Conservation (phyloP, 805 yeast genomes). For the Metschnikowia lachancei region DNA sequence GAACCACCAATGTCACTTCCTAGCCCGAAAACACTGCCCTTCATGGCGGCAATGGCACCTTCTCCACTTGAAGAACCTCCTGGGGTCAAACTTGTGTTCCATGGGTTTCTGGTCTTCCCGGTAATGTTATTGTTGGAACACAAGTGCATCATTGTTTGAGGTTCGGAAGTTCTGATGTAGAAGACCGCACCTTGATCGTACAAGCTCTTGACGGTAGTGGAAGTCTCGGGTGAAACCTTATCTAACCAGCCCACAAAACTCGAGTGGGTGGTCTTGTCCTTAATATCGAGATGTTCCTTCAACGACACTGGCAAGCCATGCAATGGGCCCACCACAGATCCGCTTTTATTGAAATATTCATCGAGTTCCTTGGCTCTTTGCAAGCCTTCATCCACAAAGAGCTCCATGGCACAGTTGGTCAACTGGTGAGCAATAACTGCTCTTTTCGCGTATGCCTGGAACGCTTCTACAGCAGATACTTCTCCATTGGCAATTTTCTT, state of each 20-base stretch:
- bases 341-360: slow-evolving; percentile 11
- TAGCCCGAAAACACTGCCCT: slow-evolving; percentile 20
- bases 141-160: slow-evolving; percentile 21
- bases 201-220: slow-evolving; percentile 13
- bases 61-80: slow-evolving; percentile 22
- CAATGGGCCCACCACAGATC: slow-evolving; percentile 18
- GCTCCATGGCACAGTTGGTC: slow-evolving; percentile 22
- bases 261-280: slow-evolving; percentile 18
- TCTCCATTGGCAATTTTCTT: slow-evolving; percentile 15
- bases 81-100: slow-evolving; percentile 18
- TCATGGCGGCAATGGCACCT: slow-evolving; percentile 21
- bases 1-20: slow-evolving; percentile 23
- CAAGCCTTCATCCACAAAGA: slow-evolving; percentile 22
- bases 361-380: slow-evolving; percentile 20
- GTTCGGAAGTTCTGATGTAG: slow-evolving; percentile 20
- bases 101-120: slow-evolving; percentile 19
- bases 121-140: slow-evolving; percentile 21
- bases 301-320: slow-evolving; percentile 22
- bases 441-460: slow-evolving; percentile 19
- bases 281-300: slow-evolving; percentile 19
- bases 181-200: slow-evolving; percentile 20
- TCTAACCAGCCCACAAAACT: slow-evolving; percentile 19
- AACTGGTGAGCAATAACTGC: slow-evolving; percentile 21
- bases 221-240: slow-evolving; percentile 11
- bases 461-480: slow-evolving; percentile 15